A percentile compares a stretch with the other conserved stretches of the same genome.
These are phyloP conservation scores for Liriodendron chinense DNA, from an alignment of 164 flowering plant species.

Conservation along the genomic window DNA sequence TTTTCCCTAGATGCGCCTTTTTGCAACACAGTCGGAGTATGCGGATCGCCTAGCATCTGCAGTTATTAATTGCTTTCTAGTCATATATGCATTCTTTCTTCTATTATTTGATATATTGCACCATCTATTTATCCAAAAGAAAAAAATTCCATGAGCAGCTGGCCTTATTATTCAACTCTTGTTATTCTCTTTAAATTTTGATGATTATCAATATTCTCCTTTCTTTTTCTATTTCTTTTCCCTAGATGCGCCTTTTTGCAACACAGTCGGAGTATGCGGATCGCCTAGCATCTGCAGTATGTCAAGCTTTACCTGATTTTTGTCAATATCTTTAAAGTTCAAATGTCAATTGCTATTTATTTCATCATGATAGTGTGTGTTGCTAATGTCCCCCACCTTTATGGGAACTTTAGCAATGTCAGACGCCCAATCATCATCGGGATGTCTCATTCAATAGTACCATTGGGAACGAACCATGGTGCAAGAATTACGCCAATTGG, in stretches of 20 bases:
- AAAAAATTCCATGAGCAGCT: background rate
- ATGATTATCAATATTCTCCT: background rate
- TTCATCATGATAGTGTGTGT: too few relatives aligned
- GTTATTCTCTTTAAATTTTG: background rate
- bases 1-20: slow-evolving; percentile 65
- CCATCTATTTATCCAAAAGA: too few relatives aligned
- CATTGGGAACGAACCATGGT: too few relatives aligned
- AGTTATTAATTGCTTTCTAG: too few relatives aligned
- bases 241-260: slow-evolving; percentile 74
- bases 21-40: slow-evolving; percentile 75
- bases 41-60: slow-evolving; percentile 87
- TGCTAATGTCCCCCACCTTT: too few relatives aligned
- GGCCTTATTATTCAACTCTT: background rate
- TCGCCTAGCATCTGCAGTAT: slow-evolving; percentile 82
- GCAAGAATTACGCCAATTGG: too few relatives aligned
- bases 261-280: slow-evolving; percentile 89
- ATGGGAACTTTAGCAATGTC: too few relatives aligned
- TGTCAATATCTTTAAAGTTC: background rate
- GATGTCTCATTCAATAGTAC: too few relatives aligned
- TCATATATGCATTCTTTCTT: too few relatives aligned
- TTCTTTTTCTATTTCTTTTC: background rate
- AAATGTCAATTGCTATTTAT: background rate
- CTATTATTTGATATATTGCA: too few relatives aligned
- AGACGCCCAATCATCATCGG: too few relatives aligned
- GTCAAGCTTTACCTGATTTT: slow-evolving; percentile 17